Evolutionary conservation across 2,329 filamentous ascomycete species (phyloP).

Genomic region (Aschersonia sp.): DNA sequence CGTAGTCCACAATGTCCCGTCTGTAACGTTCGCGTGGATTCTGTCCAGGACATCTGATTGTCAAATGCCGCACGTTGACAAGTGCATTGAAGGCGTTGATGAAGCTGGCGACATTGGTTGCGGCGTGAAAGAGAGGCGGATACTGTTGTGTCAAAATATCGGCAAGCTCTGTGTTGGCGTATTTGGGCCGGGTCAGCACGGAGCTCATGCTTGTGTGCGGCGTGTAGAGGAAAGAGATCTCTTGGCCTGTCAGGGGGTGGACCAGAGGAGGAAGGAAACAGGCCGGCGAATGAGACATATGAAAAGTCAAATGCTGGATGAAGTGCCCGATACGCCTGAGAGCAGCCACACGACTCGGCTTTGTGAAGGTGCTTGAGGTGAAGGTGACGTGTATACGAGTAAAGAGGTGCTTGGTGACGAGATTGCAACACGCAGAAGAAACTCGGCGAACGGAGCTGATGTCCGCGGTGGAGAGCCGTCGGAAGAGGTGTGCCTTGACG

Average conservation of each 20-base stretch:
- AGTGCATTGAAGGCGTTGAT: constrained; percentile 58
- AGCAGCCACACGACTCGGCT: constrained; percentile 56
- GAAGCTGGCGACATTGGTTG: constrained; percentile 77
- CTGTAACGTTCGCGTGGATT: constrained; percentile 55
- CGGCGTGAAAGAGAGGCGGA: constrained; percentile 76
- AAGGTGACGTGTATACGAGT: constrained; percentile 56
- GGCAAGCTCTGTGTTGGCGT: constrained; percentile 65
- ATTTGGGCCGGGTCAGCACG: constrained; percentile 54
- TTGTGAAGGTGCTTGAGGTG: constrained; percentile 61
- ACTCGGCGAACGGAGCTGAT: constrained; percentile 48
- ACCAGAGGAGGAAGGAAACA: constrained; percentile 78
- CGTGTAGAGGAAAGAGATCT: constrained; percentile 70
- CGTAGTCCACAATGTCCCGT: constrained; percentile 72
- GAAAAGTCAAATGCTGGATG: constrained; percentile 65
- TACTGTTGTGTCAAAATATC: constrained; percentile 78
- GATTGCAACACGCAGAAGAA: constrained; percentile 55
- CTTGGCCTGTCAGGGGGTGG: constrained; percentile 60
- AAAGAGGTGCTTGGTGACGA: constrained; percentile 58
- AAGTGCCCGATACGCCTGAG: constrained; percentile 66
- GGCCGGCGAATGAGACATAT: constrained; percentile 59
- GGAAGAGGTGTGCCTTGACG: constrained; percentile 35
- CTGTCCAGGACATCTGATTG: constrained; percentile 63
- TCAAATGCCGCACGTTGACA: constrained; percentile 58
- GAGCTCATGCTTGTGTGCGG: constrained; percentile 55
- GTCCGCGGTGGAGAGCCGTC: constrained; percentile 32